Base-by-base conservation (phyloP, 83 land plant genomes). In the Thuja plicata region DNA sequence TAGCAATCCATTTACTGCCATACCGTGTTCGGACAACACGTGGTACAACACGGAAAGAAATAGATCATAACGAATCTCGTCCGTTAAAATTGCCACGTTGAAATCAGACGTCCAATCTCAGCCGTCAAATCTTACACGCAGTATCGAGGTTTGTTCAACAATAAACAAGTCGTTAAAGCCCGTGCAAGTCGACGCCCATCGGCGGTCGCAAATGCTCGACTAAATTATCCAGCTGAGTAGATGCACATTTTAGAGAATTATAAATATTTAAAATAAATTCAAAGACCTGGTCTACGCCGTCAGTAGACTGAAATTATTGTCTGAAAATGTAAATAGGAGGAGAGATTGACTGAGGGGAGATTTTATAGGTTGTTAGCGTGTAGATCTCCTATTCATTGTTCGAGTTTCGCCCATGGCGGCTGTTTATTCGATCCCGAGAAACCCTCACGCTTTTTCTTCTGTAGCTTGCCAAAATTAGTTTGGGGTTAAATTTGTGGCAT, bases 301-400 rank as follows among this genome's bases (percentile, higher is more conserved):
- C 73, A 66, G n/a, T 76, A 76, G 79, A 76, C 79, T 76, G 79
- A 76, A 74, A 34, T 32, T 54, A 54, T 54, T 54, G 57, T 54
- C 57, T 54, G 57, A 54, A 50, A 54, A 15, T 15, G 57, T 54
- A 15, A 54, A 54, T 54, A 50, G 13, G 13, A 54, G 57, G 57
- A 54, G 57, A 54, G 57, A 54, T 54, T 54, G 57, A 54, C 57
- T 54, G 17, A 54, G 19, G 2, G 5, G 38, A 15, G 38, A 35
- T 1, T 12, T 76, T 35, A 8, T 32, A 76, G 79, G 6, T 34
- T 12, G 57, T 17, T 54, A 54, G 19, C 40, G 34, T 35, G 9
- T 11, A 35, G 79, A 76, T 76, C 79, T 0, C 12, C 35, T 16
- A 10, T 76, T 34, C 38, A 32, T 38, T 34, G 79, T 34, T 76